Conservation (phyloP, 306 rosid genomes). For the Neltuma alba region DNA sequence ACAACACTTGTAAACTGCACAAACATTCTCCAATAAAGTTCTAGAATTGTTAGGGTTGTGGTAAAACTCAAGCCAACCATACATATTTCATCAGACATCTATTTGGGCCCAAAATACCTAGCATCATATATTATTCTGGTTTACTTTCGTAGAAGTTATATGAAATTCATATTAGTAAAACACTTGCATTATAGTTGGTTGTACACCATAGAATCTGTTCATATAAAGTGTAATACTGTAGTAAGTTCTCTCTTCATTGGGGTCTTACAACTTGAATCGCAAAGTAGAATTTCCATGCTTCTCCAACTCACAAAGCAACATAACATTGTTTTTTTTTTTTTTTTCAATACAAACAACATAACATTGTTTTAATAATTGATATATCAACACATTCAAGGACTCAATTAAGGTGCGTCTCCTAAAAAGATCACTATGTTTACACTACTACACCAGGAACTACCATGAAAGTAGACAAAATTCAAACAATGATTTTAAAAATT, state of each 20-base stretch:
- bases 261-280: background rate
- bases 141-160: background rate
- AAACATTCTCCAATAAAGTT: slow-evolving; percentile 14
- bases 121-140: background rate
- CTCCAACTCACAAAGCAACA: background rate
- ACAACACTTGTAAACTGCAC: slow-evolving; percentile 10
- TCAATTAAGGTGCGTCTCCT: background rate
- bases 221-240: background rate
- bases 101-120: background rate
- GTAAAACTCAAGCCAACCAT: background rate
- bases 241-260: background rate
- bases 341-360: background rate
- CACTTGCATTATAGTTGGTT: background rate
- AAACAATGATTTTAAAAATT: background rate
- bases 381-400: background rate
- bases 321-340: background rate
- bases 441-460: background rate
- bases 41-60: background rate
- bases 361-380: background rate
- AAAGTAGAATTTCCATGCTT: background rate
- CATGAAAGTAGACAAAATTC: background rate
- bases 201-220: background rate
- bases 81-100: background rate
- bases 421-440: background rate
- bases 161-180: background rate